phyloP scores from a whole-genome alignment of 2,329 filamentous ascomycete genomes.

The Paecilomyces fulvus region DNA sequence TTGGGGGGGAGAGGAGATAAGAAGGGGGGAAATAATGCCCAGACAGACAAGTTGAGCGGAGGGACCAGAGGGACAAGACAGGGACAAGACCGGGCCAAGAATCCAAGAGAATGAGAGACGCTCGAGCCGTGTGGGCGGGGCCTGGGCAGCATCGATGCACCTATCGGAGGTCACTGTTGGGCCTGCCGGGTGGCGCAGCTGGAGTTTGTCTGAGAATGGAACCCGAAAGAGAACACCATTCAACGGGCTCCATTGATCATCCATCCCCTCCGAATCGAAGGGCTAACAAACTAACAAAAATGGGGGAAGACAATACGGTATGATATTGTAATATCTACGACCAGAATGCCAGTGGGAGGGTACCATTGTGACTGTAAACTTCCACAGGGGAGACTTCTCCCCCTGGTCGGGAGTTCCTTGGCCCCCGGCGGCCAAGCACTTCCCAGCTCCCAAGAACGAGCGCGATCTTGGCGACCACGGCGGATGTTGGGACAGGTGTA shows the following conservation, averaged over 20 bases:
- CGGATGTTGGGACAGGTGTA: not conserved
- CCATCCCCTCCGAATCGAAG: too few relatives aligned
- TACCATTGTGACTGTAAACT: too few relatives aligned
- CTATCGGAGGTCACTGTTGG: not conserved
- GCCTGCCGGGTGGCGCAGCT: not conserved
- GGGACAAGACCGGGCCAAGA: constrained; percentile 29
- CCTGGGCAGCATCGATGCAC: not conserved
- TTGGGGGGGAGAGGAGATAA: constrained; percentile 1
- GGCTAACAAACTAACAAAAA: too few relatives aligned
- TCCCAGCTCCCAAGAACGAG: not conserved
- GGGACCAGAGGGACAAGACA: constrained; percentile 11
- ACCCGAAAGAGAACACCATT: not conserved
- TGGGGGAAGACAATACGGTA: too few relatives aligned
- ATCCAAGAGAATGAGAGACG: constrained; percentile 11
- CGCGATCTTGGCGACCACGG: not conserved
- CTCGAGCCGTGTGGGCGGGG: constrained; percentile 4
- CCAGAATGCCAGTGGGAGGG: too few relatives aligned
- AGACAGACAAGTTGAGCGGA: constrained; percentile 22
- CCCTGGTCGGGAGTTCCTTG: not conserved
- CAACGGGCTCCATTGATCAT: too few relatives aligned
- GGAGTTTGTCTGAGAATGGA: not conserved
- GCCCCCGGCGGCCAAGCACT: not conserved
- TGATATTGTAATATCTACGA: too few relatives aligned
- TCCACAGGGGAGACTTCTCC: not conserved
- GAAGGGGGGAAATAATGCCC: constrained; percentile 1